Evolutionary conservation across 352 stramenopile species (phyloP), one percentile per base, ranked within the genome.

Genomic region (Globisporangium sylvaticum): DNA sequence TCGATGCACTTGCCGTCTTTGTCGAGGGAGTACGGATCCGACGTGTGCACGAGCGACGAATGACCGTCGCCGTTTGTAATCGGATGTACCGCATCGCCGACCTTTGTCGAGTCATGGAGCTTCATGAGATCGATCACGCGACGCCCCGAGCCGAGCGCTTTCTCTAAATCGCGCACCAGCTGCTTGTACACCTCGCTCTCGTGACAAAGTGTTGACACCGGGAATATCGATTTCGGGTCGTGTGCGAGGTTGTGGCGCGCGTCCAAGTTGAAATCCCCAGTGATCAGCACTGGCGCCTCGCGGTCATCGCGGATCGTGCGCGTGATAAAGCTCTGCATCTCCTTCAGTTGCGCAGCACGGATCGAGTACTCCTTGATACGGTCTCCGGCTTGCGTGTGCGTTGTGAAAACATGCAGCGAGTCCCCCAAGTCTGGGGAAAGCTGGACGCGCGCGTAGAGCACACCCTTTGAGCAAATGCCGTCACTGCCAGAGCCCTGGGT

Each of bases 1-100:
- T 94, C 87, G 64, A 94, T 94, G 68, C 87, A 94, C 63, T 94
- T 94, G 73, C 87, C 87, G 58, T 89, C 76, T 46, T 83, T 86
- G 10, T 89, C 70, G 1, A 58, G 72, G 1, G 73, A 79, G 9
- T 78, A 56, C 32, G 83, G 74, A 32, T 90, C 76, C 42, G 46
- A 72, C 32, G 58, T 70, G 64, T 92, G 87, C 12, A 80, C 56
- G 24, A 94, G 79, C 64, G 69, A 74, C 12, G 81, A 84, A 67
- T 94, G 87, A 22, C 87, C 87, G 58, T 94, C 81, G 52, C 83
- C 87, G 63, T 94, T 94, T 32, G 87, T 94, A 68, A 92, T 91
- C 52, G 81, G 78, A 42, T 94, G 87, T 29, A 82, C 14, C 1
- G 88, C 74, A 22, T 78, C 71, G 3, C 66, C 66, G 3, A 87